These are phyloP conservation scores for Quercus agrifolia DNA, from an alignment of 306 rosid species.

Conservation along the genomic window DNA sequence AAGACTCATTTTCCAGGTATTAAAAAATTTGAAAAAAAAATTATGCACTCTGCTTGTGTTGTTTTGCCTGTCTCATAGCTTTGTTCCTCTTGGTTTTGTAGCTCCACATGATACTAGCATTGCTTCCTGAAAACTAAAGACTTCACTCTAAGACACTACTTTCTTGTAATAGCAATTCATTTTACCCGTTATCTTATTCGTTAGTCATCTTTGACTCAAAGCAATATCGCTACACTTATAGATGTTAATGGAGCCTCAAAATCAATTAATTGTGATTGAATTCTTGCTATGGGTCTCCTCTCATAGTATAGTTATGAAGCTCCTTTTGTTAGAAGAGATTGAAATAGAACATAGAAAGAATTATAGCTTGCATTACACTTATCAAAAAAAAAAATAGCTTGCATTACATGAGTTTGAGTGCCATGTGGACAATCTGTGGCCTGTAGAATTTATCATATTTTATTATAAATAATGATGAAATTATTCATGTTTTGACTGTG, in stretches of 20 bases:
- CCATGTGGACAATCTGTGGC: neutral
- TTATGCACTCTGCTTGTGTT: neutral
- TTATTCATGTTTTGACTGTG: constrained; percentile 1
- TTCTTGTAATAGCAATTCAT: constrained; percentile 9
- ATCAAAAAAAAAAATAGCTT: no score
- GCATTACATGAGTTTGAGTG: neutral
- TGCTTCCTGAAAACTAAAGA: constrained; percentile 11
- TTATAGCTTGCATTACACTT: neutral
- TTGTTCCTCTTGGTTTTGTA: constrained; percentile 16
- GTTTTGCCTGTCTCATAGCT: constrained; percentile 9
- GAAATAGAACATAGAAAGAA: neutral
- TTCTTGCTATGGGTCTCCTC: neutral
- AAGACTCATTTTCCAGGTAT: constrained; percentile 62
- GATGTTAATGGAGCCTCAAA: neutral
- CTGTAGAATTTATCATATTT: neutral
- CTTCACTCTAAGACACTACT: neutral
- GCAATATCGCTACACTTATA: neutral
- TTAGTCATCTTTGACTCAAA: neutral
- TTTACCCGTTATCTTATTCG: neutral
- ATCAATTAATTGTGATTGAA: neutral
- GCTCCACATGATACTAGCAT: constrained; percentile 8
- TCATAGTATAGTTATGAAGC: neutral
- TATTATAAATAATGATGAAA: constrained; percentile 11
- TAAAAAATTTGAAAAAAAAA: neutral
- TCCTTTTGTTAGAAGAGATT: neutral